Conservation (phyloP, 768 basidiomycete genomes). For the Hemileccinum rubropunctum region DNA sequence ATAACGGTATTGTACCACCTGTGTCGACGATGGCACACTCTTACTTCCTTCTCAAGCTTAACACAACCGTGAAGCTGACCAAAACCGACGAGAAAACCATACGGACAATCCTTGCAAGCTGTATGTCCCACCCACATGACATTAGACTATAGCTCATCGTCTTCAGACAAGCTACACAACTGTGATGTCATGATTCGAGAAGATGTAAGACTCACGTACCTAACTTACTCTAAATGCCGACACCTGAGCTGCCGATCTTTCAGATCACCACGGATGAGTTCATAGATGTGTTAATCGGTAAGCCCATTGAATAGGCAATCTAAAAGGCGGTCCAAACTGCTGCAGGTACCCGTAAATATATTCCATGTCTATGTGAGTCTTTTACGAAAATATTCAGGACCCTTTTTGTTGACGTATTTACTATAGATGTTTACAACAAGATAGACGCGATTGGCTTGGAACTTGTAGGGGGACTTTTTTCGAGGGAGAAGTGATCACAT, state of each 20-base stretch:
- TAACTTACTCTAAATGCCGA: conserved; percentile 4
- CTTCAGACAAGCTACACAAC: conserved; percentile 80
- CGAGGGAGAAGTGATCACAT: background rate
- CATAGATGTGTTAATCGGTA: conserved; percentile 96
- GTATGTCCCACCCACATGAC: conserved; percentile 39
- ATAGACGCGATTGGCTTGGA: conserved; percentile 86
- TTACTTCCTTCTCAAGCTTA: conserved; percentile 48
- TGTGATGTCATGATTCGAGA: conserved; percentile 99
- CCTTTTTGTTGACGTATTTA: background rate
- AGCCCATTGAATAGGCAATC: conserved; percentile 3
- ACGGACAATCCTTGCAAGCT: conserved; percentile 85
- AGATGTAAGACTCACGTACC: conserved; percentile 55
- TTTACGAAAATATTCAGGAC: background rate
- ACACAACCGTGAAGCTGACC: conserved; percentile 89
- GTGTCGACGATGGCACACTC: background rate
- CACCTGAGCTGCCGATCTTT: background rate
- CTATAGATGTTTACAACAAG: conserved; percentile 91
- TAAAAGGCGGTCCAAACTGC: background rate
- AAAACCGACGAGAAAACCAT: conserved; percentile 95
- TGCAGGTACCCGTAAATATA: conserved; percentile 87
- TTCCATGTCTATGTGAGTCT: conserved; percentile 82
- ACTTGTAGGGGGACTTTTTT: conserved; percentile 33
- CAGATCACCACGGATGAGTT: conserved; percentile 96
- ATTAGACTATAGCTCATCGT: conserved; percentile 6
- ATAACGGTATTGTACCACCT: conserved; percentile 56